These are phyloP conservation scores for Coemansia sp. DNA, from an alignment of 192 early-diverging fungal species.

Conservation along the genomic window DNA sequence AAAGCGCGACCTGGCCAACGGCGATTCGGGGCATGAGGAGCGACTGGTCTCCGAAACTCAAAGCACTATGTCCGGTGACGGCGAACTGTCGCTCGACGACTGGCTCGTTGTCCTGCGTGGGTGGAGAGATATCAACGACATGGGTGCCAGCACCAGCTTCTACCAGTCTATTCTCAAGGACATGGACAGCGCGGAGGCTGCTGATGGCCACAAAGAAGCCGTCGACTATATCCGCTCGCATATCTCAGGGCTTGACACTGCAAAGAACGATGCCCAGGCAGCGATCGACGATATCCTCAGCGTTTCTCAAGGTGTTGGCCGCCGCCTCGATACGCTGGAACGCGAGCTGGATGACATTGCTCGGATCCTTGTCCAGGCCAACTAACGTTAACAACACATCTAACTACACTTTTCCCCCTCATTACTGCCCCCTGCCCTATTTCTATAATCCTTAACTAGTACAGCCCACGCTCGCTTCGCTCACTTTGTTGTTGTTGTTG, in stretches of 20 bases:
- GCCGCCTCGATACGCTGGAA: slow-evolving; percentile 49
- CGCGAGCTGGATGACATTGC: slow-evolving; percentile 53
- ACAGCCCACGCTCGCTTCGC: too few relatives aligned
- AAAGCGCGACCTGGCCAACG: slow-evolving; percentile 1
- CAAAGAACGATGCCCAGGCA: slow-evolving; percentile 32
- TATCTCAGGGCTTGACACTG: slow-evolving; percentile 26
- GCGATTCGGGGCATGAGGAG: background rate
- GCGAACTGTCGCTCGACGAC: slow-evolving; percentile 48
- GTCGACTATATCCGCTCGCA: slow-evolving; percentile 29
- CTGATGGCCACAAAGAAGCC: slow-evolving; percentile 13
- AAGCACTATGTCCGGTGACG: background rate
- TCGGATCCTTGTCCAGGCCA: slow-evolving; percentile 45
- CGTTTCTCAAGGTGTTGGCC: slow-evolving; percentile 52
- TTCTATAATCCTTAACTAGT: too few relatives aligned
- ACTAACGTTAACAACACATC: slow-evolving; percentile 4
- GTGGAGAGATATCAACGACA: slow-evolving; percentile 47
- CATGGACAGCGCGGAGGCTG: slow-evolving; percentile 9
- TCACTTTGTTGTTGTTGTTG: too few relatives aligned
- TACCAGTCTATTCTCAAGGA: slow-evolving; percentile 51
- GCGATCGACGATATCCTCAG: slow-evolving; percentile 51
- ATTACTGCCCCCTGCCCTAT: too few relatives aligned
- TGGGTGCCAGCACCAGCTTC: slow-evolving; percentile 23
- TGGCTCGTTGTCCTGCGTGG: slow-evolving; percentile 51
- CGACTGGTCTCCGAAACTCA: background rate
- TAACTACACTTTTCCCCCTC: background rate